Evolutionary conservation across 176 grass and related monocot species (phyloP), one percentile per base, ranked within the genome.

Genomic region (Oryza punctata): DNA sequence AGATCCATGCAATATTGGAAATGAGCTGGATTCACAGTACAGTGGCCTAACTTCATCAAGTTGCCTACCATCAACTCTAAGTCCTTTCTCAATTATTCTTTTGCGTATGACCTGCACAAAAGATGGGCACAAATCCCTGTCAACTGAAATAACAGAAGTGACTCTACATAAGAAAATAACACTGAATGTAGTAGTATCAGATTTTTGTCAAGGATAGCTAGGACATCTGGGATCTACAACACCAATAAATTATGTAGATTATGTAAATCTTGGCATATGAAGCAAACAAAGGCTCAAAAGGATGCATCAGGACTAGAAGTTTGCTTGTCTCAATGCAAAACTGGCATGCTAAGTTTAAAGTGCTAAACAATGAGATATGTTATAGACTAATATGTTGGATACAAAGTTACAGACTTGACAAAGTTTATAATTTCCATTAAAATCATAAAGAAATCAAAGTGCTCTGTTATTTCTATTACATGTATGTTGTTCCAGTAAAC

Each of bases 1-100:
- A 90, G 93, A 98, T 44, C 96, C 96, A 90, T 98, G 96, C 57
- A 98, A 78, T 38, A 78, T 69, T 1, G 91, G 91, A 81, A 87
- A 98, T 75, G 89, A 85, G 75, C 84, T 82, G 45, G 96, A 94
- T 80, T 96, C 96, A 9, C 96, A 99, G 73, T 90, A 96, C 69
- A 99, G 79, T 70, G 93, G 96, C 70, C 96, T 91, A 67, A 99
- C 96, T 74, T 99, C 87, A 87, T 94, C 96, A 85, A 99, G 93
- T 83, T 94, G 87, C 44, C 93, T 99, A 85, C 96, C 96, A 85
- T 99, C 96, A 7, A 99, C 85, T 87, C 96, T 88, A 81, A 96
- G 80, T 21, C 96, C 96, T 90, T 94, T 83, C 44, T 99, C 88
- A 46, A 99, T 99, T 68, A 99, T 94, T 91, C 93, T 96, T 75